Evolutionary conservation across 139 green algal genomes (phyloP).

Genomic region (Zygnema cylindricum): DNA sequence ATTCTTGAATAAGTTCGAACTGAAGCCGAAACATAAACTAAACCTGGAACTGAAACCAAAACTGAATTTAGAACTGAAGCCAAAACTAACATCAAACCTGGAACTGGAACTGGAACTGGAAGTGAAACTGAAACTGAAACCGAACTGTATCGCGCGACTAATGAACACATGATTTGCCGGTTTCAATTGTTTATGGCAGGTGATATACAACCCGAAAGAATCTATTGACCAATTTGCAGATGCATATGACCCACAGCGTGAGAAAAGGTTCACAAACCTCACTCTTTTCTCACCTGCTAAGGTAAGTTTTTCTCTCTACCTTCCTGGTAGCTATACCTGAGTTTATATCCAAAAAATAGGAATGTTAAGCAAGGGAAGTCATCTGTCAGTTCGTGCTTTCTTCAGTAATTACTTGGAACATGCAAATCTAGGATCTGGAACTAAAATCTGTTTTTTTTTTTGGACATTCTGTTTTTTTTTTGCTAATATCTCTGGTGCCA

Average conservation of each 20-base stretch:
- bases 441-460: neutral
- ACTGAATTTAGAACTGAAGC: no score
- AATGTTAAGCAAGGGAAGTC: neutral
- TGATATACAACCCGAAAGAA: slow-evolving; percentile 17
- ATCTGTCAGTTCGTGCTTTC: neutral
- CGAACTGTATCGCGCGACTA: no score
- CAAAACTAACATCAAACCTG: no score
- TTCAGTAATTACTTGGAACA: neutral
- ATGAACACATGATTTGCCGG: no score
- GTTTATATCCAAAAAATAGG: neutral
- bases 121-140: no score
- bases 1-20: no score
- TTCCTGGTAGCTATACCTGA: neutral
- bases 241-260: neutral
- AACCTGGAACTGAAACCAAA: no score
- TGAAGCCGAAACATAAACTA: no score
- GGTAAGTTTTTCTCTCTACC: neutral
- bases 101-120: no score
- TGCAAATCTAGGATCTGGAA: neutral
- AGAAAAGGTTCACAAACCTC: neutral
- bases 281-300: slow-evolving; percentile 11
- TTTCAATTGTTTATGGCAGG: slow-evolving; percentile 14
- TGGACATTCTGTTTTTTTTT: no score
- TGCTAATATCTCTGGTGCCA: no score
- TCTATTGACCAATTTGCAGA: slow-evolving; percentile 12